Evolutionary conservation across 2,329 filamentous ascomycete species (phyloP), one percentile per base, ranked within the genome.

Genomic region (Trichoderma polysporum): DNA sequence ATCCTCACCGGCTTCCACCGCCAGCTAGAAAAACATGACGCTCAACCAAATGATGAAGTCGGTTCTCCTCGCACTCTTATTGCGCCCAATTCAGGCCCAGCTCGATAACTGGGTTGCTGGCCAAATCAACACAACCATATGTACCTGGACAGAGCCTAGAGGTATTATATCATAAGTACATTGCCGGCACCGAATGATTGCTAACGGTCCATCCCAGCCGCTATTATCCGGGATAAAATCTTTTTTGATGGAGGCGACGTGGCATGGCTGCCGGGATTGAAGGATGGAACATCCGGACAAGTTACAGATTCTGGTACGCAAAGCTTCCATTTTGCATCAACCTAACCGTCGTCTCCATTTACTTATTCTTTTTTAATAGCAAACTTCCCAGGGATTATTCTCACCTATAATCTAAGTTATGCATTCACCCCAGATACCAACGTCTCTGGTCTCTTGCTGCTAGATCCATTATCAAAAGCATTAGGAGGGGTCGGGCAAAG

Each of bases 241-340:
- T 91, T 90, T 72, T 75, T 91, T 25, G 88, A 91, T 73, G 89
- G 89, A 41, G 89, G 89, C 3, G 69, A 74, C 49, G 74, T 89
- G 12, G 81, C 69, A 68, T 90, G 88, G 87, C 69, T 77, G 37
- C 81, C 82, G 2, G 83, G 82, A 12, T 71, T 85, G 59, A 74
- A 79, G 2, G 79, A 86, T 71, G 86, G 84, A 3, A 68, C 72
- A 6, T 71, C 71, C 50, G 76, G 72, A 0, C 0, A 56, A 1
- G 69, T 75, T 0, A 66, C 66, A 8, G 69, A 69, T 29, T 80
- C 85, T 70, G 75, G 86, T 88, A 75, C 73, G 79, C 25, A 27
- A 12, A 22, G 15, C 2, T 15, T 19, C 2, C 25, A 13, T 1
- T 7, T 41, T 22, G 3, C 4, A 7, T 22, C 3, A 45, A 15